These are phyloP conservation scores for Vitis hybrid DNA, from an alignment of 177 flowering plant genomes.

Conservation along the genomic window DNA sequence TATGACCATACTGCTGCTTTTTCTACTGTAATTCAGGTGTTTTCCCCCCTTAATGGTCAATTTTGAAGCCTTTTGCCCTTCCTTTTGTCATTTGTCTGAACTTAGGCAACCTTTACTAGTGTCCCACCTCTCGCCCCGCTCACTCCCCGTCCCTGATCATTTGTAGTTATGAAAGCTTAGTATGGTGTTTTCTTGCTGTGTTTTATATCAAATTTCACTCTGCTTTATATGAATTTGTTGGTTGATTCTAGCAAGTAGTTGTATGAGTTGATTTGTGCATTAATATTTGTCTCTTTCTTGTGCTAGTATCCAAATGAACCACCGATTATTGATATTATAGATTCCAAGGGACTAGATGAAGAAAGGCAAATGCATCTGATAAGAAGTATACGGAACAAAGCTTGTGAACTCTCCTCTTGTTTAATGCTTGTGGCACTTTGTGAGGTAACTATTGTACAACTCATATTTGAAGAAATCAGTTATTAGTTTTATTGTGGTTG, in stretches of 20 bases:
- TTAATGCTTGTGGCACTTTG: conserved; percentile 81
- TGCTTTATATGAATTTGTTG: background rate
- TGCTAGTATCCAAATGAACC: conserved; percentile 81
- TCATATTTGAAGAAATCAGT: background rate
- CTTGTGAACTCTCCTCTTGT: conserved; percentile 61
- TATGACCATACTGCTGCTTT: too few relatives aligned
- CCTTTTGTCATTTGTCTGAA: too few relatives aligned
- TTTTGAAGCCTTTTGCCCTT: too few relatives aligned
- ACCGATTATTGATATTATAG: conserved; percentile 56
- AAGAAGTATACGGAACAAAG: conserved; percentile 43
- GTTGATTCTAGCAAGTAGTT: background rate
- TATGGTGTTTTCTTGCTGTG: too few relatives aligned
- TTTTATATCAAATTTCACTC: too few relatives aligned
- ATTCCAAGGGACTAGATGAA: conserved; percentile 86
- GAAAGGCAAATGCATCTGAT: conserved; percentile 54
- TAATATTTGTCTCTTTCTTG: conserved; percentile 2
- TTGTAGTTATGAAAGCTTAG: too few relatives aligned
- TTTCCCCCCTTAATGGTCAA: too few relatives aligned
- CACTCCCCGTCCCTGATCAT: too few relatives aligned
- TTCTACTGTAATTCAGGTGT: too few relatives aligned
- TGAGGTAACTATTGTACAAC: conserved; percentile 54
- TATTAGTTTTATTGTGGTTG: background rate
- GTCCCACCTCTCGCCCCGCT: too few relatives aligned
- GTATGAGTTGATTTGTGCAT: background rate
- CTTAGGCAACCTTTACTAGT: too few relatives aligned